Evolutionary conservation across 768 basidiomycete genomes (phyloP).

Genomic region (Phylloporus arenicola): DNA sequence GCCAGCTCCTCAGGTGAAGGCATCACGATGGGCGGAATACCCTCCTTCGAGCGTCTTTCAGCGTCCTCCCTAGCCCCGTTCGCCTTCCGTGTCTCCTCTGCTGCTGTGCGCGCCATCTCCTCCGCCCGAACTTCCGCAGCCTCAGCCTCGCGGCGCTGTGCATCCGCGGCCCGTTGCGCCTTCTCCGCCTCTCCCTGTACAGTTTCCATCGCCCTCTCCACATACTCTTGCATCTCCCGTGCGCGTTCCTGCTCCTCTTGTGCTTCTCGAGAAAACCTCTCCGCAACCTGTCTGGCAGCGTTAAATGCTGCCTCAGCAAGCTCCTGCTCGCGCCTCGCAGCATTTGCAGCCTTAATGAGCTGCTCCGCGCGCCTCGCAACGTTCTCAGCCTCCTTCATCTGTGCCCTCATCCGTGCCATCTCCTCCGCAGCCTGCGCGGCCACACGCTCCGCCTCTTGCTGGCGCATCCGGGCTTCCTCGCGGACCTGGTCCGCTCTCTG

Average conservation of each 20-base stretch:
- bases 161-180: constrained; percentile 3
- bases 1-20: constrained; percentile 18
- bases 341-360: constrained; percentile 1
- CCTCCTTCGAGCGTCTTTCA: constrained; percentile 15
- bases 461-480: not conserved
- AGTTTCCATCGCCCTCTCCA: not conserved
- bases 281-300: constrained; percentile 3
- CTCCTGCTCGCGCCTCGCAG: not conserved
- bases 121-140: constrained; percentile 5
- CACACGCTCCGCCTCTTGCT: constrained; percentile 4
- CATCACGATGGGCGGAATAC: constrained; percentile 22
- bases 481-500: constrained; percentile 6
- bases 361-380: not conserved
- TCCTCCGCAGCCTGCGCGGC: constrained; percentile 9
- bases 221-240: not conserved
- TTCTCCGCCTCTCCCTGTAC: constrained; percentile 7
- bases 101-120: constrained; percentile 5
- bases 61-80: constrained; percentile 9
- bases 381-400: constrained; percentile 5
- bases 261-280: not conserved
- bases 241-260: constrained; percentile 4
- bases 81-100: not conserved
- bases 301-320: too few species aligned
- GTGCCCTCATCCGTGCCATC: constrained; percentile 1
- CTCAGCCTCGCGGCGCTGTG: constrained; percentile 7